A percentile compares a stretch with the other conserved stretches of the same genome.
These are phyloP conservation scores for Fomitopsis serialis DNA, from an alignment of 768 basidiomycete genomes.

Conservation along the genomic window DNA sequence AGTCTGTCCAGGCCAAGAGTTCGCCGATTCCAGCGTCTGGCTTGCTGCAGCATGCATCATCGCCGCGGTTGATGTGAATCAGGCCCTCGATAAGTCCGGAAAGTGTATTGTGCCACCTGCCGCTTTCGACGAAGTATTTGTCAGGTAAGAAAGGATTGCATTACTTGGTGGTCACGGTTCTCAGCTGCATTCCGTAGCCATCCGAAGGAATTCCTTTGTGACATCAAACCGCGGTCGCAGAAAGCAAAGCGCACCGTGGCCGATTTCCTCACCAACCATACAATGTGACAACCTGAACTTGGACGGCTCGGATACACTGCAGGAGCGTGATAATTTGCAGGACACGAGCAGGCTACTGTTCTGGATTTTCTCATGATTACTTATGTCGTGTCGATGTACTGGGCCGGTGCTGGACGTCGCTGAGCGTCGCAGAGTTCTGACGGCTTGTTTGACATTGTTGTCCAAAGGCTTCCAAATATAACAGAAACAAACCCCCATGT, in stretches of 20 bases:
- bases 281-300: no score
- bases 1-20: constrained; percentile 49
- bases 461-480: no score
- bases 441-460: no score
- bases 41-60: constrained; percentile 38
- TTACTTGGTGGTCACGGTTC: neutral
- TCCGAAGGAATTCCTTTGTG: constrained; percentile 44
- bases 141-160: constrained; percentile 30
- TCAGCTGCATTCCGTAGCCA: constrained; percentile 29
- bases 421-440: no score
- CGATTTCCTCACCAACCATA: neutral
- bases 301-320: no score
- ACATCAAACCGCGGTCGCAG: constrained; percentile 35
- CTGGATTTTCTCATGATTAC: no score
- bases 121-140: constrained; percentile 38
- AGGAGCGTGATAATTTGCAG: no score
- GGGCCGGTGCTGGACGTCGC: no score
- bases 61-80: constrained; percentile 40
- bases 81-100: constrained; percentile 36
- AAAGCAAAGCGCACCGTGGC: constrained; percentile 2
- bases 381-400: no score
- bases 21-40: constrained; percentile 46
- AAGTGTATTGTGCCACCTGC: constrained; percentile 32
- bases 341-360: no score
- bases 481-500: no score